Base-by-base conservation (phyloP, 2,329 filamentous ascomycete genomes). In the Ambrosiella xylebori region DNA sequence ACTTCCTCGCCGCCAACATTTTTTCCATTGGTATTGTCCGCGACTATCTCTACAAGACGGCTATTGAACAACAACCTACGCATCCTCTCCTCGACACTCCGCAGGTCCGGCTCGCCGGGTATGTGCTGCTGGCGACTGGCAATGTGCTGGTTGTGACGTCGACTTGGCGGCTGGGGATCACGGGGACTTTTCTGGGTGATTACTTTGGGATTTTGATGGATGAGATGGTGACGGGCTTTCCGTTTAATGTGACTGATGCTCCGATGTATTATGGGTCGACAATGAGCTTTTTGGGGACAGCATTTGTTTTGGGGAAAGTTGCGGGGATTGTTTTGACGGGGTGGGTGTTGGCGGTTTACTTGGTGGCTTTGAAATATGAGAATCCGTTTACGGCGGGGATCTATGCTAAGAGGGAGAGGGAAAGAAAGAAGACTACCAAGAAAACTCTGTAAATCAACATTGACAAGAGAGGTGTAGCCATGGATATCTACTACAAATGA, bases 151-250 rank as follows among this genome's bases (percentile, higher is more conserved):
- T 98, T 54, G 65, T 97, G 55, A 84, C 85, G 39, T 93, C 86
- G 61, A 97, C 95, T 72, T 96, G 83, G 82, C 86, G 84, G 39
- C 81, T 98, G 45, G 93, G 93, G 59, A 81, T 98, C 66, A 96
- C 89, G 0, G 93, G 93, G 62, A 98, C 93, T 41, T 98, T 96
- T 69, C 76, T 98, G 40, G 93, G 93, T 65, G 93, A 98, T 74
- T 98, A 98, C 76, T 98, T 97, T 68, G 93, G 93, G 64, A 96
- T 97, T 69, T 77, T 98, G 63, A 95, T 96, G 89, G 91, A 97
- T 68, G 75, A 85, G 64, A 91, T 91, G 66, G 90, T 98, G 56
- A 95, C 89, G 11, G 85, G 87, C 12, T 98, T 98, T 69, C 93
- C 93, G 1, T 98, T 98, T 78, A 97, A 86, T 71, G 78, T 97